These are phyloP conservation scores for Camellia lanceoleosa DNA, from an alignment of 148 eudicot species.

Conservation along the genomic window DNA sequence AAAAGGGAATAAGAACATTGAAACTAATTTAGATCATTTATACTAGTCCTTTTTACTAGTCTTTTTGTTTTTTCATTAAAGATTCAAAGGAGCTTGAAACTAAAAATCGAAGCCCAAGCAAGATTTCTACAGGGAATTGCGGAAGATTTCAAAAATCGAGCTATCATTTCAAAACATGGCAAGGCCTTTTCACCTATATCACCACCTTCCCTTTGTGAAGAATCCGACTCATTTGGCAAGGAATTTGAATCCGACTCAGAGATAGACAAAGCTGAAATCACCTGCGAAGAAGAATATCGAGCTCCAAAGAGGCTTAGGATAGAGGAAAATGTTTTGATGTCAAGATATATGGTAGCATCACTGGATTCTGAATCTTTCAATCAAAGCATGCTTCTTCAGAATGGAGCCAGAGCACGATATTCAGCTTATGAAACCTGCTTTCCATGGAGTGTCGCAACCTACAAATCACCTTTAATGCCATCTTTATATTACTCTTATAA, in stretches of 20 bases:
- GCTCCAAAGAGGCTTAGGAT: constrained; percentile 31
- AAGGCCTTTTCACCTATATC: constrained; percentile 35
- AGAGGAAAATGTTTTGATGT: constrained; percentile 15
- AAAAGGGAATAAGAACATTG: not conserved
- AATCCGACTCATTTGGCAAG: constrained; percentile 23
- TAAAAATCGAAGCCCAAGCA: constrained; percentile 46
- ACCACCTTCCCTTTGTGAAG: constrained; percentile 39
- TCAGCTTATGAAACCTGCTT: constrained; percentile 22
- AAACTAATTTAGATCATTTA: too few species aligned
- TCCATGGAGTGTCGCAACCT: constrained; percentile 27
- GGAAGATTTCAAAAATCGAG: constrained; percentile 36
- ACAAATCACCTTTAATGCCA: constrained; percentile 26
- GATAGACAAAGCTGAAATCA: constrained; percentile 23
- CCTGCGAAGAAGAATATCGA: constrained; percentile 20
- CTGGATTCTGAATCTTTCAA: constrained; percentile 13
- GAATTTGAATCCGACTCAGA: constrained; percentile 37
- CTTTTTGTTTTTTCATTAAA: not conserved
- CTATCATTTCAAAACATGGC: constrained; percentile 23
- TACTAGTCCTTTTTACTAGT: not conserved
- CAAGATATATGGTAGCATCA: constrained; percentile 1
- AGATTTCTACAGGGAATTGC: constrained; percentile 36
- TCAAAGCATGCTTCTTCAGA: constrained; percentile 16
- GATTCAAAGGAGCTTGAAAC: constrained; percentile 51
- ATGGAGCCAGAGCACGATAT: not conserved
- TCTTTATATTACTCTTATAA: constrained; percentile 26